Evolutionary conservation across 2,329 filamentous ascomycete genomes (phyloP).

Genomic region (Trichoderma brevicompactum): DNA sequence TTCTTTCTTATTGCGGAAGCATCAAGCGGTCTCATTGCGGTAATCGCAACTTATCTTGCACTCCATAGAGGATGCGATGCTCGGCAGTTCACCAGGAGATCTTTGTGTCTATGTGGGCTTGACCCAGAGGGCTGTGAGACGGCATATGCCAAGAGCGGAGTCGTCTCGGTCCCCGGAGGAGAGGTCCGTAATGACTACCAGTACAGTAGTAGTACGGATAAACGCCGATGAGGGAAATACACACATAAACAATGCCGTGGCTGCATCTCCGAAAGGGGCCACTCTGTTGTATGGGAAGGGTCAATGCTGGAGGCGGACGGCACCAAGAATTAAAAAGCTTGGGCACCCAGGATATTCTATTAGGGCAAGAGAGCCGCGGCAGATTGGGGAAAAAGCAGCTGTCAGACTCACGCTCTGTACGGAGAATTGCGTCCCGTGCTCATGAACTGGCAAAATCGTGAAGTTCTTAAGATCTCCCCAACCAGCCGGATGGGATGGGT

Average conservation of each 20-base stretch:
- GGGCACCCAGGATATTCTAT: not conserved
- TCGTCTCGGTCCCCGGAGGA: not conserved
- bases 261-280: not conserved
- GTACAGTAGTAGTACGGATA: not conserved
- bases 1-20: conserved; percentile 10
- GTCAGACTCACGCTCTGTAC: too few species aligned
- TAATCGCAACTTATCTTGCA: not conserved
- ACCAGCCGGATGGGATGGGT: not conserved
- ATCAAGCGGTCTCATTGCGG: not conserved
- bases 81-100: conserved; percentile 9
- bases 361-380: not conserved
- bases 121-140: not conserved
- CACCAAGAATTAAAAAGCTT: not conserved
- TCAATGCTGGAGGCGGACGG: not conserved
- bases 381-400: too few species aligned
- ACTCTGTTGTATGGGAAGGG: not conserved
- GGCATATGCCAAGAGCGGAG: conserved; percentile 6
- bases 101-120: conserved; percentile 2
- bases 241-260: not conserved
- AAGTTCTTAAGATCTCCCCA: too few species aligned
- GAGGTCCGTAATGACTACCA: not conserved
- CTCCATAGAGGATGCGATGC: not conserved
- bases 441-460: not conserved
- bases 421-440: too few species aligned
- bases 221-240: conserved; percentile 6